phyloP scores from a whole-genome alignment of 192 early-diverging fungal genomes.

The Jimgerdemannia lactiflua region DNA sequence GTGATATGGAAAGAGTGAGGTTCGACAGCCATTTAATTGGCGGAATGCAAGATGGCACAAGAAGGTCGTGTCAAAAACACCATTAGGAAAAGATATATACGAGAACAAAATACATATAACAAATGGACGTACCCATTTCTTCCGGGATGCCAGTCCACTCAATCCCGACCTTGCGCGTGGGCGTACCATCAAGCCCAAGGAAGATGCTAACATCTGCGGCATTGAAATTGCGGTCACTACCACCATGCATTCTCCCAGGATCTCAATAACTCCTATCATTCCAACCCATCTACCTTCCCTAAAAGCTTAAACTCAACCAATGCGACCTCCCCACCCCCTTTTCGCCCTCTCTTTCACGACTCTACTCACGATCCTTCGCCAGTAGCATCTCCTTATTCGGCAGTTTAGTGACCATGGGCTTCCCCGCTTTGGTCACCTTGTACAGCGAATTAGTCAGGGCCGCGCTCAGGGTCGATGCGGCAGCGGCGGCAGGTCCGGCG shows the following conservation, averaged over 20 bases:
- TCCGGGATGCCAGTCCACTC: conserved; percentile 60
- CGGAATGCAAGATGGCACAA: neutral
- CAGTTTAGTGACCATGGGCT: conserved; percentile 58
- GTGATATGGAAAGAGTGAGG: neutral
- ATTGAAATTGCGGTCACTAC: neutral
- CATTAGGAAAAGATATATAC: neutral
- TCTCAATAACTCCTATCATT: neutral
- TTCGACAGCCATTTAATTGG: neutral
- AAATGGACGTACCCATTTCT: conserved; percentile 43
- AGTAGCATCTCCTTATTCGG: conserved; percentile 64
- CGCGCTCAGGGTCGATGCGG: neutral
- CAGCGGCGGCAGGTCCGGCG: neutral
- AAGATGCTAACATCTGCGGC: conserved; percentile 56
- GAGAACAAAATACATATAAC: neutral
- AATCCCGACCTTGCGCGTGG: conserved; percentile 56
- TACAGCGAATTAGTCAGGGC: conserved; percentile 13
- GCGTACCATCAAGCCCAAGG: conserved; percentile 49
- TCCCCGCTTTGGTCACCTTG: conserved; percentile 41
- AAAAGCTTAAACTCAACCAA: neutral
- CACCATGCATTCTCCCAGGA: neutral
- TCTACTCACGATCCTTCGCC: conserved; percentile 51
- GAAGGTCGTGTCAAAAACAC: neutral
- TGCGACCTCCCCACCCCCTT: neutral
- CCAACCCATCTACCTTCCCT: neutral
- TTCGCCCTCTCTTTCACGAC: neutral